Conservation (phyloP, 768 basidiomycete genomes). For the Mycena crocata region DNA sequence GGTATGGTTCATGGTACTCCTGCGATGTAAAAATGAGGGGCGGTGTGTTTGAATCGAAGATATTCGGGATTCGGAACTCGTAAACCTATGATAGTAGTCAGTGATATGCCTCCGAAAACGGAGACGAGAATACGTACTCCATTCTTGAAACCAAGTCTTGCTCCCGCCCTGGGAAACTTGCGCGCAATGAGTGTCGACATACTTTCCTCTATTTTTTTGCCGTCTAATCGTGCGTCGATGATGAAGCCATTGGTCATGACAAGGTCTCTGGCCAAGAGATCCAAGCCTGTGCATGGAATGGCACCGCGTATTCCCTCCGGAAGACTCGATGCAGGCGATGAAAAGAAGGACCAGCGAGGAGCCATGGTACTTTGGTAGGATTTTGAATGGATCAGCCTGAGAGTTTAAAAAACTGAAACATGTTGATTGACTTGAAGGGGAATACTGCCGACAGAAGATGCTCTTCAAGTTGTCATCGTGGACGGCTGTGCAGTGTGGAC, state of each 20-base stretch:
- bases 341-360: no score
- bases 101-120: neutral
- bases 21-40: constrained; percentile 2
- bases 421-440: no score
- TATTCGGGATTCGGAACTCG: constrained; percentile 16
- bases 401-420: no score
- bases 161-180: constrained; percentile 22
- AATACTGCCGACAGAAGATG: no score
- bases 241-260: constrained; percentile 19
- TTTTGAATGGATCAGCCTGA: no score
- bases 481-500: no score
- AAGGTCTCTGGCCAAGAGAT: neutral
- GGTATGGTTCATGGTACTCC: constrained; percentile 1
- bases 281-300: neutral
- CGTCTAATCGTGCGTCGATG: constrained; percentile 17
- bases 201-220: constrained; percentile 5
- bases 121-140: neutral
- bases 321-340: no score
- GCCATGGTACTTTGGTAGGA: no score
- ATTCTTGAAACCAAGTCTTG: constrained; percentile 18
- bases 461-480: no score
- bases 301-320: neutral
- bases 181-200: constrained; percentile 8
- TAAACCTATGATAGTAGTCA: neutral
- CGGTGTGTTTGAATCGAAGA: neutral